Evolutionary conservation across 306 rosid genomes (phyloP).

Genomic region (Fagus sylvatica): DNA sequence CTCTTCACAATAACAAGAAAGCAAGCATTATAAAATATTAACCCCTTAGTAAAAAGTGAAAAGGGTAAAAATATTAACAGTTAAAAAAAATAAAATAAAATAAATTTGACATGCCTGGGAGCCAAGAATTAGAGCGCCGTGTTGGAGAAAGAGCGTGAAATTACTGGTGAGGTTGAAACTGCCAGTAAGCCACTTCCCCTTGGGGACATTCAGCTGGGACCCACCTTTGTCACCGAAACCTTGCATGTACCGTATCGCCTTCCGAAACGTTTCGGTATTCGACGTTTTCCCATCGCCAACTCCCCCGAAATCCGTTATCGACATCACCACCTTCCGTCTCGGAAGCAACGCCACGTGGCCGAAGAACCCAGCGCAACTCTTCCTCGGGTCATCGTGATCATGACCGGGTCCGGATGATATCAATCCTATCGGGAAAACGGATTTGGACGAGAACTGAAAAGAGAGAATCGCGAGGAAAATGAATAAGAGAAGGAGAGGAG

Average conservation of each 20-base stretch:
- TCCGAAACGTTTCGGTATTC: conserved; percentile 67
- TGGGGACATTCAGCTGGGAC: conserved; percentile 70
- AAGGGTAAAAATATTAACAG: too few relatives aligned
- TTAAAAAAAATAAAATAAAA: not conserved
- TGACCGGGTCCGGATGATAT: not conserved
- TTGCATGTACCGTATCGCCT: conserved; percentile 63
- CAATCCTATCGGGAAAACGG: conserved; percentile 38
- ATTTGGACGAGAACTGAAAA: conserved; percentile 46
- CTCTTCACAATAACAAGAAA: too few relatives aligned
- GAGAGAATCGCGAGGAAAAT: conserved; percentile 46
- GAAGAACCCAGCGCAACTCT: conserved; percentile 52
- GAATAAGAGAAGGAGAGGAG: conserved; percentile 44
- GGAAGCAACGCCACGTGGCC: not conserved
- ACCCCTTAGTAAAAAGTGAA: too few relatives aligned
- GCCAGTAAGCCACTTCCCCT: conserved; percentile 79
- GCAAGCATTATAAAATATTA: too few relatives aligned
- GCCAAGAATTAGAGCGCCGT: conserved; percentile 66
- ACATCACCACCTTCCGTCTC: conserved; percentile 45
- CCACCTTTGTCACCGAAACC: conserved; percentile 58
- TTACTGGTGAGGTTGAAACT: conserved; percentile 89
- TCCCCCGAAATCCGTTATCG: conserved; percentile 75
- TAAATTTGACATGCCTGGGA: conserved; percentile 59
- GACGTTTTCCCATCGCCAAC: conserved; percentile 80
- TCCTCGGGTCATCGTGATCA: not conserved
- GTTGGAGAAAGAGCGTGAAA: conserved; percentile 81